Percentiles rank a stretch among this genome's conserved stretches.
Evolutionary conservation across 2,329 filamentous ascomycete species (phyloP).

Genomic region (Ophiosphaerella korrae): DNA sequence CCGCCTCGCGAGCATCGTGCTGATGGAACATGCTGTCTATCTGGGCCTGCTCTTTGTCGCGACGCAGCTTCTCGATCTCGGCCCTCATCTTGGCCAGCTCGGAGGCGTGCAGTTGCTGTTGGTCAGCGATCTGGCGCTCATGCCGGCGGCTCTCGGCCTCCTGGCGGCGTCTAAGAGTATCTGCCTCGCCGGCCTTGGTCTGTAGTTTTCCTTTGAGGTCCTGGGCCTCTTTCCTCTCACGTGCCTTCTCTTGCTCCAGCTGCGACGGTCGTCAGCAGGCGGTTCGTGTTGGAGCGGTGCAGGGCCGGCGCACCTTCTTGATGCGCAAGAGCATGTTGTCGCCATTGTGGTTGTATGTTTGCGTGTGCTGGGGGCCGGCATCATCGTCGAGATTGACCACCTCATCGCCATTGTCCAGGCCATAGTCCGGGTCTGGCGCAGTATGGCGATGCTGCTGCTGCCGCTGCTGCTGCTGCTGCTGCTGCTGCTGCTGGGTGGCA

Average conservation of each 20-base stretch:
- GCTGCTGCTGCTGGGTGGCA: slow-evolving; percentile 40
- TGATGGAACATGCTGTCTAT: slow-evolving; percentile 76
- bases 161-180: slow-evolving; percentile 74
- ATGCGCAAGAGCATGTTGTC: slow-evolving; percentile 48
- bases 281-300: not conserved
- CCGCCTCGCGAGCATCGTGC: slow-evolving; percentile 69
- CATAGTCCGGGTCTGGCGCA: slow-evolving; percentile 46
- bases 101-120: slow-evolving; percentile 69
- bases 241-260: slow-evolving; percentile 52
- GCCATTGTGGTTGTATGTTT: slow-evolving; percentile 2
- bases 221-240: slow-evolving; percentile 24
- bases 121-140: slow-evolving; percentile 64
- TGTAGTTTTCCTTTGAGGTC: slow-evolving; percentile 47
- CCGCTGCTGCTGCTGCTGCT: slow-evolving; percentile 14
- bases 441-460: no score
- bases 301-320: slow-evolving; percentile 40
- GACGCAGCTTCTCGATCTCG: slow-evolving; percentile 67
- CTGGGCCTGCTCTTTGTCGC: slow-evolving; percentile 67
- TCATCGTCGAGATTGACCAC: slow-evolving; percentile 53
- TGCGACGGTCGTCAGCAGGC: slow-evolving; percentile 29
- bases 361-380: slow-evolving; percentile 6
- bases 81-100: slow-evolving; percentile 67
- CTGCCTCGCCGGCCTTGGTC: slow-evolving; percentile 70
- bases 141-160: slow-evolving; percentile 66
- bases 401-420: slow-evolving; percentile 51